Conservation (phyloP, 495 filamentous ascomycete genomes). For the Aspergillus nidulans region DNA sequence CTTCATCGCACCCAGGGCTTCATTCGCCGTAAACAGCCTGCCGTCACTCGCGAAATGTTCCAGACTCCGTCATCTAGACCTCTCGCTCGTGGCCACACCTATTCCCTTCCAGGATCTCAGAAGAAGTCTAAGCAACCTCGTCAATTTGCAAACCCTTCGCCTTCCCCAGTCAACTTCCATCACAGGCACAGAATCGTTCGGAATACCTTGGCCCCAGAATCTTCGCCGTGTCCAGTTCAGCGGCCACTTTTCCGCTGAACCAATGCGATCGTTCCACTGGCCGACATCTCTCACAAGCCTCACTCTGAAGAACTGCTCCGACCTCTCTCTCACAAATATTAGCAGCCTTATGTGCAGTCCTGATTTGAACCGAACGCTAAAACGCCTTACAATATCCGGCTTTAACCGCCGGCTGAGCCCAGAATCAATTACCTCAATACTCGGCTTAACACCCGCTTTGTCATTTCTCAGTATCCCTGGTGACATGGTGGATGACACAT, state of each 20-base stretch:
- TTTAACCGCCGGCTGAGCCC: constrained; percentile 24
- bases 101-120: constrained; percentile 51
- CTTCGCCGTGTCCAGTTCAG: constrained; percentile 23
- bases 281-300: constrained; percentile 26
- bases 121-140: constrained; percentile 46
- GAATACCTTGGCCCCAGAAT: constrained; percentile 16
- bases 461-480: constrained; percentile 29
- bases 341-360: constrained; percentile 23
- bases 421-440: constrained; percentile 24
- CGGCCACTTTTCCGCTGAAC: constrained; percentile 17
- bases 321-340: constrained; percentile 24
- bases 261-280: constrained; percentile 28
- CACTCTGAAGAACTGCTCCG: constrained; percentile 23
- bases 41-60: constrained; percentile 59
- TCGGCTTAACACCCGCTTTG: constrained; percentile 22
- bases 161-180: constrained; percentile 52
- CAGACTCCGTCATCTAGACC: constrained; percentile 51
- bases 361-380: constrained; percentile 16
- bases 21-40: constrained; percentile 62
- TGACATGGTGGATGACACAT: constrained; percentile 25
- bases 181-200: constrained; percentile 10
- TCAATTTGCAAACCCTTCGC: constrained; percentile 44
- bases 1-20: constrained; percentile 62
- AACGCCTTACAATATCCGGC: constrained; percentile 24
- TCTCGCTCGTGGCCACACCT: constrained; percentile 54